phyloP scores from a whole-genome alignment of 139 green algal species.

The Penium margaritaceum region DNA sequence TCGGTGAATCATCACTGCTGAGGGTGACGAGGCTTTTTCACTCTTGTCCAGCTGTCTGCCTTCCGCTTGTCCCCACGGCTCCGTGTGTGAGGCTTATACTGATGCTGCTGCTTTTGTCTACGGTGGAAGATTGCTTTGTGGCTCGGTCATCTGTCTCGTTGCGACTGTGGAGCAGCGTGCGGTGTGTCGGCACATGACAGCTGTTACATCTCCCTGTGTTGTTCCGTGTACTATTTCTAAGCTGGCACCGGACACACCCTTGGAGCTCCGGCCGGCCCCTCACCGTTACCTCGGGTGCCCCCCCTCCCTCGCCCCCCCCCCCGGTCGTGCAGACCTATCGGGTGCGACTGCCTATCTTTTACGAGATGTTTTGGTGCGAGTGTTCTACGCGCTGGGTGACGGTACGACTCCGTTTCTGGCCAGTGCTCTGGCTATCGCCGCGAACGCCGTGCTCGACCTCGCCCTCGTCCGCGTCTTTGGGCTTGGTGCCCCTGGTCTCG shows the following conservation, averaged over 20 bases:
- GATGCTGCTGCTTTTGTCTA: too few species aligned
- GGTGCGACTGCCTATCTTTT: conserved; percentile 21
- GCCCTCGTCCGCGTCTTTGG: conserved; percentile 13
- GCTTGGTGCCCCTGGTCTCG: conserved; percentile 29
- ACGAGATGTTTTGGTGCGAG: conserved; percentile 34
- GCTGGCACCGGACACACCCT: not conserved
- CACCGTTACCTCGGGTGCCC: too few species aligned
- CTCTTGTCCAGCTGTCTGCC: too few species aligned
- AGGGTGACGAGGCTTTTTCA: too few species aligned
- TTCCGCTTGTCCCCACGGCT: too few species aligned
- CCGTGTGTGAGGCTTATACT: too few species aligned
- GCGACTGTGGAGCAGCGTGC: not conserved
- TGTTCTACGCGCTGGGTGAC: conserved; percentile 44
- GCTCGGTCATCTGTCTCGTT: too few species aligned
- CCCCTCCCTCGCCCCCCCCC: too few species aligned
- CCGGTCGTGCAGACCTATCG: not conserved
- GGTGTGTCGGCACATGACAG: not conserved
- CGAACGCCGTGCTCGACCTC: conserved; percentile 47
- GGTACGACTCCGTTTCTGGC: conserved; percentile 33
- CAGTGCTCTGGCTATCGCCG: conserved; percentile 22
- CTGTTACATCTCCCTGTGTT: not conserved
- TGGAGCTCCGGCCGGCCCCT: too few species aligned
- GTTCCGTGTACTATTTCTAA: not conserved
- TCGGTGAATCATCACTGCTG: too few species aligned
- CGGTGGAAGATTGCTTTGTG: too few species aligned